Percentiles rank a stretch among this genome's conserved stretches.
Evolutionary conservation across 1,284 basidiomycete species (phyloP).

Genomic region (Ceratobasidium sp.): DNA sequence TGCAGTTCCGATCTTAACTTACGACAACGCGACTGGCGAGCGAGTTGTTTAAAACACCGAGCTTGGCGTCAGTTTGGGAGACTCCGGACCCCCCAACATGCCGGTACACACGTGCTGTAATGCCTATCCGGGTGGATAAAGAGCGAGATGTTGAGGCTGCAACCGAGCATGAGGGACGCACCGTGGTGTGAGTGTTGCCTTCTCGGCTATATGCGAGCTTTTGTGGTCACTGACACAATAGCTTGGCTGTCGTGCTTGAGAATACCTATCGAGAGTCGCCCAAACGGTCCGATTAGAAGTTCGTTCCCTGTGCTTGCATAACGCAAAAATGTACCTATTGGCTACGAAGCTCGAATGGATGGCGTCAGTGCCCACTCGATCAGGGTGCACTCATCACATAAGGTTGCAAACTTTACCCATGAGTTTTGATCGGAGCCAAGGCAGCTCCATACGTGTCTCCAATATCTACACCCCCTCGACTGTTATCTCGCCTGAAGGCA

Average conservation of each 20-base stretch:
- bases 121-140: background rate
- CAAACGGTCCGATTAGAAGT: too few species aligned
- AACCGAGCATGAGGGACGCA: background rate
- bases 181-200: conserved; percentile 5
- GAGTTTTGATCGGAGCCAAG: background rate
- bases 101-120: background rate
- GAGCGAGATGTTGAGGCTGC: background rate
- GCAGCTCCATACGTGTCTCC: background rate
- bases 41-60: background rate
- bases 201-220: too few species aligned
- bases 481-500: conserved; percentile 7
- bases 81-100: background rate
- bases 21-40: background rate
- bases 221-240: too few species aligned
- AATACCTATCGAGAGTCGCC: too few species aligned
- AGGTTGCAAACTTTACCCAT: too few species aligned
- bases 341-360: too few species aligned
- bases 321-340: too few species aligned
- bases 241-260: too few species aligned
- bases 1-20: conserved; percentile 4
- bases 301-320: too few species aligned
- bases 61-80: background rate
- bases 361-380: too few species aligned
- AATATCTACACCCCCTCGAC: background rate
- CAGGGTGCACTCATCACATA: too few species aligned